Evolutionary conservation across 331 rosid genomes (phyloP), one percentile per base, ranked within the genome.

Genomic region (Arachis monticola): DNA sequence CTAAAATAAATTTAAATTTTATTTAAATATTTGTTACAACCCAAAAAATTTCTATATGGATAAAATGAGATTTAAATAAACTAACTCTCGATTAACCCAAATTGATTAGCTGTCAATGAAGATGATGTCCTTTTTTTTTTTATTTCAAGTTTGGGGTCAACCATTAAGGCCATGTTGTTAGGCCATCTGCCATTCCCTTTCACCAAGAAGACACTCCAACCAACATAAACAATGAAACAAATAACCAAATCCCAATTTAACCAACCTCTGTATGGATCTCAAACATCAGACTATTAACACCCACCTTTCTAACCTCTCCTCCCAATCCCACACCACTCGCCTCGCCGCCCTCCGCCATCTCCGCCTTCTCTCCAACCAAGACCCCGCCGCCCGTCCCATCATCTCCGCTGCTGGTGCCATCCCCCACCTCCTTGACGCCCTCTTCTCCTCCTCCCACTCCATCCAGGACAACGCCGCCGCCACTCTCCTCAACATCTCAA

Each of bases 381-480:
- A 92, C 63, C 75, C 83, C 30, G 82, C 87, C 2, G 62, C 85
- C 75, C 96, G 97, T 3, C 83, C 90, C 3, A 40, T 88, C 35
- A 85, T 92, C 22, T 80, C 88, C 6, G 87, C 80, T 10, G 82
- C 89, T 50, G 92, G 83, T 0, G 96, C 96, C 1, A 60, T 92
- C 32, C 96, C 97, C 2, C 85, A 78, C 74, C 72, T 92, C 1
- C 76, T 93, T 4, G 90, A 79, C 46, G 76, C 89, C 41, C 97
- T 92, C 62, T 92, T 82, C 68, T 82, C 93, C 64, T 10, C 84
- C 12, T 77, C 90, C 4, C 86, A 76, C 78, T 35, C 80, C 48
- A 44, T 86, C 5, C 97, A 92, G 57, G 93, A 89, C 11, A 79
- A 88, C 85, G 97, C 96, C 35, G 86, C 97, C 38, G 96, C 97